Evolutionary conservation across 23 red algal species (phyloP), one percentile per base, ranked within the genome.

Genomic region (Gracilaria vermiculophylla): DNA sequence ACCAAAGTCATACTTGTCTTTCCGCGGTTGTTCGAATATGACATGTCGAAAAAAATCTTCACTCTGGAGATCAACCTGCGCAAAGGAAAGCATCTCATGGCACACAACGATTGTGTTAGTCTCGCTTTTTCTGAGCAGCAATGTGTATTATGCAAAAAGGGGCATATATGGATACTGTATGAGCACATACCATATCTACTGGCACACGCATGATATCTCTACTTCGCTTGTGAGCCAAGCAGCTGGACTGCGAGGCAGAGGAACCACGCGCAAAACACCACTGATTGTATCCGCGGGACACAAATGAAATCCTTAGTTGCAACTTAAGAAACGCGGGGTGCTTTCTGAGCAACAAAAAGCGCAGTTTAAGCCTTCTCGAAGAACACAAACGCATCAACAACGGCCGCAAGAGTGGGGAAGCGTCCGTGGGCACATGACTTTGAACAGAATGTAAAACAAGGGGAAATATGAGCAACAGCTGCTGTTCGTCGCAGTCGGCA

Each of bases 21-120:
- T 64, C 53, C 33, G 54, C 34, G 60, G 54, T 44, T 62, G 41
- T 82, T 64, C 40, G 29, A 85, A 85, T 23, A 85, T 23, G 42
- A 69, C 33, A 14, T 85, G 51, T 1, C 62, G 58, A 48, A 69
- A 85, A 42, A 85, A 85, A 33, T 69, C 81, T 39, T 69, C 81
- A 33, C 62, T 85, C 39, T 85, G 81, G 15, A 85, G 47, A 35
- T 85, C 81, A 41, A 85, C 58, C 67, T 73, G 42, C 5, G 55
- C 55, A 47, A 11, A 48, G 6, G n/a, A 39, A 73, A 28, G 28
- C 32, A 12, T 47, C 16, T 34, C 8, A 28, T 16, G 35, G 12
- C 1, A 23, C 24, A 61, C 24, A 5, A 25, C 21, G 31, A 61
- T 31, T 25, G 55, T 25, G 55, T 61, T 61, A 61, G 55, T 47